Evolutionary conservation across 2,329 filamentous ascomycete species (phyloP).

Genomic region (Colletotrichum theobromicola): DNA sequence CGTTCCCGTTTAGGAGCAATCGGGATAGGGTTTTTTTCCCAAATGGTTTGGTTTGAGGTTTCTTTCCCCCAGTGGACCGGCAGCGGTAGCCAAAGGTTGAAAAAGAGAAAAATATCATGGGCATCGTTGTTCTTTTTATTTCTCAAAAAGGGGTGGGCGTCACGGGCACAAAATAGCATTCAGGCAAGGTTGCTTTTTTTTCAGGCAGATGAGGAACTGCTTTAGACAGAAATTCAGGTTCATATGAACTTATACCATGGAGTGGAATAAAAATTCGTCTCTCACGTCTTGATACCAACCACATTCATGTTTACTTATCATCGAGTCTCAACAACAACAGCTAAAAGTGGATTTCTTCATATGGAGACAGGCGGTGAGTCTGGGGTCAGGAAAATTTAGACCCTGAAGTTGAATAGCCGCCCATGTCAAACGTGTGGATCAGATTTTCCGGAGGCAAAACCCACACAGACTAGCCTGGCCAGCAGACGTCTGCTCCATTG

Average conservation of each 20-base stretch:
- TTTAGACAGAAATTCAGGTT: not conserved
- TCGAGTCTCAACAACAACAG: not conserved
- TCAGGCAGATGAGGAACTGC: not conserved
- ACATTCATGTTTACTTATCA: not conserved
- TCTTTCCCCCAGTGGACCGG: not conserved
- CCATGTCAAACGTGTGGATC: not conserved
- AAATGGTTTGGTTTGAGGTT: no score
- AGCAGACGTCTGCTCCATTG: not conserved
- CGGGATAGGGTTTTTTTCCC: not conserved
- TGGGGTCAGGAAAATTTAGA: not conserved
- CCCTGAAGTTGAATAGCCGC: not conserved
- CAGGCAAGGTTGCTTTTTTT: not conserved
- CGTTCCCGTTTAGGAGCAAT: conserved; percentile 38
- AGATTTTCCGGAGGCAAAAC: not conserved
- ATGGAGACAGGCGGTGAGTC: not conserved
- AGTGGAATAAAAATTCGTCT: not conserved
- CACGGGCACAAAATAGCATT: conserved; percentile 5
- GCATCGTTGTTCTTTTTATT: not conserved
- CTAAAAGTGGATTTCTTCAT: not conserved
- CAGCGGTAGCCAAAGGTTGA: not conserved
- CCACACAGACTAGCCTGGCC: not conserved
- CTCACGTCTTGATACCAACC: not conserved
- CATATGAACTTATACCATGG: not conserved
- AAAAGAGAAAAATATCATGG: not conserved
- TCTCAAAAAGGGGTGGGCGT: not conserved